phyloP scores from a whole-genome alignment of 257 asterid species.

The Gardenia jasminoides region DNA sequence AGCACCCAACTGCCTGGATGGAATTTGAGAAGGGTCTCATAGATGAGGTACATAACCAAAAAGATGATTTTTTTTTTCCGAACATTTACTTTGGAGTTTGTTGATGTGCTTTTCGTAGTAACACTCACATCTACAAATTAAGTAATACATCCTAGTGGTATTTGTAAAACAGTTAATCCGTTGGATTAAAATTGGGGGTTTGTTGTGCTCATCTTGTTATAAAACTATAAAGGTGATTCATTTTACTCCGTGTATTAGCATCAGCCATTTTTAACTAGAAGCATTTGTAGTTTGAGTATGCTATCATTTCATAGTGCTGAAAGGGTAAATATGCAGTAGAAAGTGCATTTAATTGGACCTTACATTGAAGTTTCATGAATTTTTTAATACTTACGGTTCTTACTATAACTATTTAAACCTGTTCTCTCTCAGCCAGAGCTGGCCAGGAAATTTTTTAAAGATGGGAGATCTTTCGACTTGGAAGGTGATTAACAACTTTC shows the following conservation, averaged over 20 bases:
- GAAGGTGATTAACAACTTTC: conserved; percentile 49
- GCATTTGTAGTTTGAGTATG: neutral
- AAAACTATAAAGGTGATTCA: too few species aligned
- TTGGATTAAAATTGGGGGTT: too few species aligned
- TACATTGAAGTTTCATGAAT: neutral
- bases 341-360: neutral
- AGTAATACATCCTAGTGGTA: neutral
- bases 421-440: conserved; percentile 60
- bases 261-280: neutral
- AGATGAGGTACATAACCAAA: conserved; percentile 56
- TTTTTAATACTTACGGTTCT: conserved; percentile 9
- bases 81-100: too few species aligned
- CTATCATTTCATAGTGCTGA: neutral
- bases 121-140: neutral
- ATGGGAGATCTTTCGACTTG: conserved; percentile 74
- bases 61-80: neutral
- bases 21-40: conserved; percentile 89
- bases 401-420: neutral
- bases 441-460: conserved; percentile 68
- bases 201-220: too few species aligned
- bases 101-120: too few species aligned
- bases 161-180: neutral
- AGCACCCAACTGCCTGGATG: conserved; percentile 93
- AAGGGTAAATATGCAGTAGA: neutral
- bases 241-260: too few species aligned